Conservation (phyloP, 805 yeast genomes). For the Wickerhamomyces tratensis region DNA sequence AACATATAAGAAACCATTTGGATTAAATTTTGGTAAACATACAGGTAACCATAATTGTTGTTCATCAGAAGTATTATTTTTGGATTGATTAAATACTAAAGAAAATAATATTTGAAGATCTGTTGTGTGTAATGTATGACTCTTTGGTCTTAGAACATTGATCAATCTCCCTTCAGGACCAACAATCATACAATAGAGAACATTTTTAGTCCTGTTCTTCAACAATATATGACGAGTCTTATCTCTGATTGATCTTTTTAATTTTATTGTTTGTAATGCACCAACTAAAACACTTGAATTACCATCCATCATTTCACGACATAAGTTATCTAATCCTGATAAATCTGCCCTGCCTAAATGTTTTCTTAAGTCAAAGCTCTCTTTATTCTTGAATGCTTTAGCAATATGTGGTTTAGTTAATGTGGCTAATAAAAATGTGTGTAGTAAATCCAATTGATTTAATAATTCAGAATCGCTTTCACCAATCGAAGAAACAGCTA, state of each 20-base stretch:
- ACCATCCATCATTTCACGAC: constrained; percentile 38
- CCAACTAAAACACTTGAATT: constrained; percentile 56
- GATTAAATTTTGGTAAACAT: constrained; percentile 84
- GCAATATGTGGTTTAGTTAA: constrained; percentile 72
- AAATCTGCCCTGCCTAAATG: constrained; percentile 68
- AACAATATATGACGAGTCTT: constrained; percentile 48
- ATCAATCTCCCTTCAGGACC: constrained; percentile 56
- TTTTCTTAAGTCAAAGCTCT: constrained; percentile 75
- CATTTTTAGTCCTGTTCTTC: constrained; percentile 36
- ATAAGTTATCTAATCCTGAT: constrained; percentile 57
- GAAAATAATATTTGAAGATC: constrained; percentile 72
- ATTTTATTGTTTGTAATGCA: constrained; percentile 52
- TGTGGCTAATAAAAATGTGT: constrained; percentile 74
- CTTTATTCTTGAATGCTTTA: constrained; percentile 57
- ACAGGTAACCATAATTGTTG: constrained; percentile 86
- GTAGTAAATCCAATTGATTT: constrained; percentile 61
- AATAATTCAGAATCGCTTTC: constrained; percentile 43
- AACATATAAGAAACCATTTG: constrained; percentile 79
- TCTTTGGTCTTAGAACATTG: constrained; percentile 63
- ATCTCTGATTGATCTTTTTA: constrained; percentile 48
- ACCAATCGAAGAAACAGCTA: constrained; percentile 52
- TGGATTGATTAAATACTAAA: constrained; percentile 44
- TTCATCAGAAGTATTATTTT: constrained; percentile 29
- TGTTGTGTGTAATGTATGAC: constrained; percentile 70
- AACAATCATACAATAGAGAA: constrained; percentile 70